These are phyloP conservation scores for Aureobasidium sp. DNA, from an alignment of 2,329 filamentous ascomycete species.

Conservation along the genomic window DNA sequence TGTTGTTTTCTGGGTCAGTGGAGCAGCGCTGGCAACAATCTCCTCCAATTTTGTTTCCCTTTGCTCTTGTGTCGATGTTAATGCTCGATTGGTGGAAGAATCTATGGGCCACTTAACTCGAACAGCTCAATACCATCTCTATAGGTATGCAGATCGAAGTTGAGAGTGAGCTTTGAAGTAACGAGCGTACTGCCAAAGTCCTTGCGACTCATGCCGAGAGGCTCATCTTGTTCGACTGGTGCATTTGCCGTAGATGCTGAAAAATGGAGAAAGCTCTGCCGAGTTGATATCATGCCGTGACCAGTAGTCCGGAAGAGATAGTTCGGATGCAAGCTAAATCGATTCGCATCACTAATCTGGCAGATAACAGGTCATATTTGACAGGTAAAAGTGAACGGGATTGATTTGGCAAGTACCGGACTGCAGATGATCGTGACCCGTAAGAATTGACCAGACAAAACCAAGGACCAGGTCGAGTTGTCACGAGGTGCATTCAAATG, in stretches of 20 bases:
- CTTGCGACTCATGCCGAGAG: neutral
- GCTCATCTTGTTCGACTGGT: neutral
- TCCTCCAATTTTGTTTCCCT: neutral
- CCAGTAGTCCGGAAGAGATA: neutral
- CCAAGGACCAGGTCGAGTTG: neutral
- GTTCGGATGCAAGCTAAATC: neutral
- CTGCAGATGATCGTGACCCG: neutral
- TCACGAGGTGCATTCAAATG: neutral
- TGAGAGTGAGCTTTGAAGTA: neutral
- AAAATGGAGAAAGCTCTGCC: neutral
- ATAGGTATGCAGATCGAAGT: neutral
- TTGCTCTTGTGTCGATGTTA: neutral
- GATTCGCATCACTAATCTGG: neutral
- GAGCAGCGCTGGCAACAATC: neutral
- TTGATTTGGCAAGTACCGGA: neutral
- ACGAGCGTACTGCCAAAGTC: neutral
- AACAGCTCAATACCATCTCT: neutral
- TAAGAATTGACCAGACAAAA: neutral
- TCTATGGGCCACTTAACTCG: neutral
- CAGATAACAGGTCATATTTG: neutral
- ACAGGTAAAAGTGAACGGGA: neutral
- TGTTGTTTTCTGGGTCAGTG: neutral
- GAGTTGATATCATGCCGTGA: neutral
- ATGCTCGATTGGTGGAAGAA: neutral
- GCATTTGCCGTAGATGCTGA: too few species aligned